phyloP scores from a whole-genome alignment of 306 rosid species.

The Dryas alaskensis region DNA sequence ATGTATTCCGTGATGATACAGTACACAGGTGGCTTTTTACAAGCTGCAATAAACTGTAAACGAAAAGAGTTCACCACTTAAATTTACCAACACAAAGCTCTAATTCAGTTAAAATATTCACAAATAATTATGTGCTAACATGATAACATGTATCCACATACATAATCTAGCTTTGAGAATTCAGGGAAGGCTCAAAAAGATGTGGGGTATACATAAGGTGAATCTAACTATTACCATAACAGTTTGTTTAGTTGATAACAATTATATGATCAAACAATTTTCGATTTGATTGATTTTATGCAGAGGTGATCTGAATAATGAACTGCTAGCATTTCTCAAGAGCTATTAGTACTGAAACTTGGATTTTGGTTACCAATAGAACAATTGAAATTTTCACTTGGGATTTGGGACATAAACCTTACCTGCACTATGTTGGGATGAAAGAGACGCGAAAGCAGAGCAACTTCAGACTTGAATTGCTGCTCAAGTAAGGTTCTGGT shows the following conservation, averaged over 20 bases:
- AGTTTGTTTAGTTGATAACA: too few relatives aligned
- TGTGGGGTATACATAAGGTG: too few relatives aligned
- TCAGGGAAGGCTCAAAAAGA: too few relatives aligned
- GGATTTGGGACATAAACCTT: not conserved
- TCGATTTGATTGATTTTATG: too few relatives aligned
- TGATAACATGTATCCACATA: not conserved
- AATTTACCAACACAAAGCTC: not conserved
- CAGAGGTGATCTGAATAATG: too few relatives aligned
- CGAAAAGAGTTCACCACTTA: too few relatives aligned
- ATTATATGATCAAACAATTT: too few relatives aligned
- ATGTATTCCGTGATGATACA: conserved; percentile 96
- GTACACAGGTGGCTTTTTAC: conserved; percentile 95
- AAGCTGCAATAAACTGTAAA: conserved; percentile 89
- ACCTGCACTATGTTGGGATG: conserved; percentile 98
- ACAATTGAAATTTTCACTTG: not conserved
- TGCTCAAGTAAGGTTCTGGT: conserved; percentile 67
- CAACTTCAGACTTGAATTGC: conserved; percentile 93
- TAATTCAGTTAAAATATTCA: not conserved
- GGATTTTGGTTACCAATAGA: not conserved
- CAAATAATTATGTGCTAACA: not conserved
- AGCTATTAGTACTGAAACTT: too few relatives aligned
- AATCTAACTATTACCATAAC: too few relatives aligned
- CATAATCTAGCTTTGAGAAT: too few relatives aligned
- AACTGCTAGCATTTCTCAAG: too few relatives aligned
- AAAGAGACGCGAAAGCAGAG: conserved; percentile 84